Percentiles rank a stretch among this genome's conserved stretches.
phyloP scores from a whole-genome alignment of 805 yeast species.

The Schwanniomyces pseudopolymorphus region DNA sequence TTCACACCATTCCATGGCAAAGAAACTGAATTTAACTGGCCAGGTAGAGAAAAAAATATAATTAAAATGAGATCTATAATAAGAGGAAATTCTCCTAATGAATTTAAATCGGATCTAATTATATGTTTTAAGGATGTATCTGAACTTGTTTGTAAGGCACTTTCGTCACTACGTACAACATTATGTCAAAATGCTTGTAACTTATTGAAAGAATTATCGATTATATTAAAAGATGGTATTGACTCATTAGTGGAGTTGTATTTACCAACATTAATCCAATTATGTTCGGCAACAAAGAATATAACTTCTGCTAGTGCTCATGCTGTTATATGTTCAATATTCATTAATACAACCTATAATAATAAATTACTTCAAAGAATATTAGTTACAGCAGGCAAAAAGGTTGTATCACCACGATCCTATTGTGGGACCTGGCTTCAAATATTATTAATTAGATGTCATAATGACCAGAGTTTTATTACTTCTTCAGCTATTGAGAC shows the following conservation, averaged over 20 bases:
- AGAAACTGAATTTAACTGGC: constrained; percentile 92
- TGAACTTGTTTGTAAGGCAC: constrained; percentile 66
- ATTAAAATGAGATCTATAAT: constrained; percentile 56
- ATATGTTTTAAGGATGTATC: constrained; percentile 21
- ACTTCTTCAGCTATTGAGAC: constrained; percentile 31
- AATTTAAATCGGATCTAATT: constrained; percentile 41
- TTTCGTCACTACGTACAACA: constrained; percentile 79
- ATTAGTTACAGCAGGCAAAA: constrained; percentile 57
- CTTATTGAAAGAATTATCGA: constrained; percentile 65
- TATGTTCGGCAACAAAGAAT: constrained; percentile 61
- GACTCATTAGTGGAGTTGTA: constrained; percentile 53
- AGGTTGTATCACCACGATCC: constrained; percentile 67
- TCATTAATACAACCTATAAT: constrained; percentile 55
- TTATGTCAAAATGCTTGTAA: constrained; percentile 75
- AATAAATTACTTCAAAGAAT: constrained; percentile 52
- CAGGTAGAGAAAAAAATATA: constrained; percentile 61
- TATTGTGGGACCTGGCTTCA: constrained; percentile 72
- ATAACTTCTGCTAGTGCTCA: constrained; percentile 61
- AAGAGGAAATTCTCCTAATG: constrained; percentile 52
- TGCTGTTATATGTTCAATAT: constrained; percentile 53
- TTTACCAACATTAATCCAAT: constrained; percentile 47
- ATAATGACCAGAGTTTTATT: constrained; percentile 28
- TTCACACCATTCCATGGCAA: constrained; percentile 54
- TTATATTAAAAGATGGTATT: constrained; percentile 35
- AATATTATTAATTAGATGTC: constrained; percentile 55